A percentile compares a stretch with the other conserved stretches of the same genome.
Conservation (phyloP, 78 protist genomes). For the Dictyostelium firmibasis region DNA sequence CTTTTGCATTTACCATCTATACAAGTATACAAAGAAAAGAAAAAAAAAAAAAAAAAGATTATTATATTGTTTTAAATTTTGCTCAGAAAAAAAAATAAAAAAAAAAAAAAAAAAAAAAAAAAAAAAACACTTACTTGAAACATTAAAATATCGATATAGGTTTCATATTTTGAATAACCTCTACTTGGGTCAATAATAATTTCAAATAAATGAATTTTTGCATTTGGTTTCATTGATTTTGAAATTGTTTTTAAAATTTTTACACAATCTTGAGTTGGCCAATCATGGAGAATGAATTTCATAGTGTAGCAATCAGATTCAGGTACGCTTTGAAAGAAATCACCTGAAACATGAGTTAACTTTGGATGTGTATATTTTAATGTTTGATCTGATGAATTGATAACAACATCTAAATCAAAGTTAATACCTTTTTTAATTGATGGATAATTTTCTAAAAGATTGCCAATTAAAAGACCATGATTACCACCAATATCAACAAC, state of each 20-base stretch:
- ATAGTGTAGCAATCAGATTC: conserved; percentile 33
- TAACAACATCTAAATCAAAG: conserved; percentile 11
- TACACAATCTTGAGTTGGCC: conserved; percentile 4
- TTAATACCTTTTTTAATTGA: conserved; percentile 20
- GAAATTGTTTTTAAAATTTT: conserved; percentile 6
- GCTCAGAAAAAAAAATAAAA: not conserved
- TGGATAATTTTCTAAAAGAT: not conserved
- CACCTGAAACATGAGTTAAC: conserved; percentile 11
- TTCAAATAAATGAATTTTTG: conserved; percentile 33
- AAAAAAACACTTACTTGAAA: not conserved
- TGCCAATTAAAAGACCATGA: conserved; percentile 25
- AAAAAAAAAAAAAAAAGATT: too few relatives aligned
- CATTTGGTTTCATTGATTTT: conserved; percentile 15
- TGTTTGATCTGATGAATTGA: not conserved
- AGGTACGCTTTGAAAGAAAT: conserved; percentile 63
- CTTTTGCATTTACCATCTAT: not conserved
- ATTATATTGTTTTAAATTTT: too few relatives aligned
- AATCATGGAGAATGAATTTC: conserved; percentile 52
- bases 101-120: not conserved
- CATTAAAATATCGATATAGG: conserved; percentile 3
- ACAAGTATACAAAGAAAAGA: too few relatives aligned
- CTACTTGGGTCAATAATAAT: not conserved
- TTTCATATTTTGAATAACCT: not conserved
- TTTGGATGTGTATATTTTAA: not conserved
- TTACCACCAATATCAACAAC: conserved; percentile 64